These are phyloP conservation scores for Stagonosporopsis cucurbitacearum DNA, from an alignment of 2,329 filamentous ascomycete genomes.

Conservation along the genomic window DNA sequence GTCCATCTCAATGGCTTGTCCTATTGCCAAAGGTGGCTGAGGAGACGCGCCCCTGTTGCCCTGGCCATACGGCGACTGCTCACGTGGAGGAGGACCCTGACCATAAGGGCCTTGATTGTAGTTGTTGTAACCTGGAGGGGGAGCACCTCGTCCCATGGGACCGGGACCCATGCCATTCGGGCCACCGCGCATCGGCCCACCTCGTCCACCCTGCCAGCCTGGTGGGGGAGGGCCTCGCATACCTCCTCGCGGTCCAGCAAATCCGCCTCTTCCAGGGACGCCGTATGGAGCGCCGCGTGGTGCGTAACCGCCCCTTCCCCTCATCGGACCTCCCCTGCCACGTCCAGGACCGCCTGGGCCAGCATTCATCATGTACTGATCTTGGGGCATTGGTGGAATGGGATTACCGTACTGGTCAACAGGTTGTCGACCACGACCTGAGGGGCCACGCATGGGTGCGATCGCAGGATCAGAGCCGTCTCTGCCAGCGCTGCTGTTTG, in stretches of 20 bases:
- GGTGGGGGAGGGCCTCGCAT: slow-evolving; percentile 51
- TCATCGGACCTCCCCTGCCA: slow-evolving; percentile 51
- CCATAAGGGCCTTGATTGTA: slow-evolving; percentile 38
- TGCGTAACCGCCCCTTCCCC: slow-evolving; percentile 50
- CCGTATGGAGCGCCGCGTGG: slow-evolving; percentile 46
- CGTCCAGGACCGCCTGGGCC: slow-evolving; percentile 46
- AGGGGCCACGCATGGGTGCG: slow-evolving; percentile 45
- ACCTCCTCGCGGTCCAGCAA: slow-evolving; percentile 45
- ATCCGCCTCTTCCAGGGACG: slow-evolving; percentile 45
- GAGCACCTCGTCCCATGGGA: slow-evolving; percentile 50
- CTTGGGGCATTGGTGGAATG: slow-evolving; percentile 53
- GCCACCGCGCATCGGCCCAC: slow-evolving; percentile 39
- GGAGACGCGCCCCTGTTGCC: slow-evolving; percentile 63
- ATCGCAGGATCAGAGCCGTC: slow-evolving; percentile 48
- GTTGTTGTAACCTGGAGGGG: slow-evolving; percentile 53
- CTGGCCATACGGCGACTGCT: slow-evolving; percentile 45
- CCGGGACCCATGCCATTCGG: slow-evolving; percentile 43
- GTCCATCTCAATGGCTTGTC: slow-evolving; percentile 82
- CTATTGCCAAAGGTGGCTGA: slow-evolving; percentile 53
- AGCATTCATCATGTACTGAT: slow-evolving; percentile 53
- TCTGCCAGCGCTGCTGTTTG: slow-evolving; percentile 55
- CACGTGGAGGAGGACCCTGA: slow-evolving; percentile 40
- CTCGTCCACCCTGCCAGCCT: slow-evolving; percentile 50
- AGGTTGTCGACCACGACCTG: slow-evolving; percentile 49
- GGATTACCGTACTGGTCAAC: slow-evolving; percentile 72